Evolutionary conservation across 108 stramenopile genomes (phyloP).

Genomic region (Skeletonema potamos): DNA sequence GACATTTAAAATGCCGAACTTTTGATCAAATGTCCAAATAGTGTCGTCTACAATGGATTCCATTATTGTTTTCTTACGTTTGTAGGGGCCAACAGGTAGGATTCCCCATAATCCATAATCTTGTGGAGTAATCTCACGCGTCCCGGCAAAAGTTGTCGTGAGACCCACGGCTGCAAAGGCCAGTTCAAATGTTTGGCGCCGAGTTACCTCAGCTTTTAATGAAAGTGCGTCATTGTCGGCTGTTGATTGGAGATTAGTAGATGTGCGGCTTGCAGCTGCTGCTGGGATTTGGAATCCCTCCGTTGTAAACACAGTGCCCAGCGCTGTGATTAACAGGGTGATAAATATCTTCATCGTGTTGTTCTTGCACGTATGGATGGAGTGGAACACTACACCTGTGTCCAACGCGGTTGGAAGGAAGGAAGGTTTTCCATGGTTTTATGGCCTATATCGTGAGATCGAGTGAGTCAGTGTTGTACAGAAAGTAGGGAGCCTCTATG

Average conservation of each 20-base stretch:
- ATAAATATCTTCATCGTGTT: too few species aligned
- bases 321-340: too few species aligned
- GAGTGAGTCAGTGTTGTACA: too few species aligned
- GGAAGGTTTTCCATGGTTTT: too few species aligned
- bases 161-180: conserved; percentile 62
- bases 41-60: conserved; percentile 72
- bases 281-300: too few species aligned
- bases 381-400: too few species aligned
- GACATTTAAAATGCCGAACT: conserved; percentile 92
- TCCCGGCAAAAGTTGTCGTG: conserved; percentile 61
- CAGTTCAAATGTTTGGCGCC: conserved; percentile 63
- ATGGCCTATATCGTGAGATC: too few species aligned
- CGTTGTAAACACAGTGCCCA: too few species aligned
- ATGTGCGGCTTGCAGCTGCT: background rate
- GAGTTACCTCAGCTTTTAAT: conserved; percentile 25
- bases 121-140: conserved; percentile 64
- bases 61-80: conserved; percentile 79
- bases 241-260: background rate
- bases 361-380: too few species aligned
- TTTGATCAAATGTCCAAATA: conserved; percentile 95
- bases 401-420: too few species aligned
- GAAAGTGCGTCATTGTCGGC: background rate
- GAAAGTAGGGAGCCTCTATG: too few species aligned
- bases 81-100: conserved; percentile 90
- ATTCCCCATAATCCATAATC: conserved; percentile 91